Evolutionary conservation across 345 rosid species (phyloP).

Genomic region (Hirschfeldia incana): DNA sequence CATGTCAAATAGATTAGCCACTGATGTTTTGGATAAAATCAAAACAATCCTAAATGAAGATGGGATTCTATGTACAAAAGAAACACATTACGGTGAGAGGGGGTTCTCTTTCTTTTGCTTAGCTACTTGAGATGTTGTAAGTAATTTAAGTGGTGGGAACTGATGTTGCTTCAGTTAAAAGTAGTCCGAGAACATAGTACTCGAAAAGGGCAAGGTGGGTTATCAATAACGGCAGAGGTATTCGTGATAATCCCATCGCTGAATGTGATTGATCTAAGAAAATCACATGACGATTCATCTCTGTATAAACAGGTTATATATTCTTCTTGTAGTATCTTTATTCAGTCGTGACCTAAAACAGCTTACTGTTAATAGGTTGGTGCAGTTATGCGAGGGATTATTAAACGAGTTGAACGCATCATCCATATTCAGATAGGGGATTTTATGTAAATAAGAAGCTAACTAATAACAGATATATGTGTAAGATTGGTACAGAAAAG

Average conservation of each 20-base stretch:
- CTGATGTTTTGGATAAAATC: constrained; percentile 64
- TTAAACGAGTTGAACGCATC: constrained; percentile 54
- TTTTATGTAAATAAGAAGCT: neutral
- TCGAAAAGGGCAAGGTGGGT: constrained; percentile 34
- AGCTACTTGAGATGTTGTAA: neutral
- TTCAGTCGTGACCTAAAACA: neutral
- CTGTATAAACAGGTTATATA: constrained; percentile 67
- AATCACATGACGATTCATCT: constrained; percentile 68
- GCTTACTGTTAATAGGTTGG: neutral
- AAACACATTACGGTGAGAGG: constrained; percentile 64
- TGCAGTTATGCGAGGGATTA: constrained; percentile 72
- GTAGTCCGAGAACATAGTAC: constrained; percentile 55
- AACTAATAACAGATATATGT: neutral
- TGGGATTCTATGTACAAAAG: constrained; percentile 82
- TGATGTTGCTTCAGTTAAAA: constrained; percentile 54
- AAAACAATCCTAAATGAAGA: constrained; percentile 53
- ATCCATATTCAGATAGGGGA: neutral
- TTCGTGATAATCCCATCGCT: constrained; percentile 69
- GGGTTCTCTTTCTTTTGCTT: neutral
- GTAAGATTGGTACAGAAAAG: neutral
- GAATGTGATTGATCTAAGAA: constrained; percentile 69
- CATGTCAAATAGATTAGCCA: constrained; percentile 64
- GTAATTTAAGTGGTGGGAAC: neutral
- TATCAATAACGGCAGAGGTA: constrained; percentile 80
- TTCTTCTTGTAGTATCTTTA: neutral